Evolutionary conservation across 2,329 filamentous ascomycete species (phyloP).

Genomic region (Claviceps arundinis): DNA sequence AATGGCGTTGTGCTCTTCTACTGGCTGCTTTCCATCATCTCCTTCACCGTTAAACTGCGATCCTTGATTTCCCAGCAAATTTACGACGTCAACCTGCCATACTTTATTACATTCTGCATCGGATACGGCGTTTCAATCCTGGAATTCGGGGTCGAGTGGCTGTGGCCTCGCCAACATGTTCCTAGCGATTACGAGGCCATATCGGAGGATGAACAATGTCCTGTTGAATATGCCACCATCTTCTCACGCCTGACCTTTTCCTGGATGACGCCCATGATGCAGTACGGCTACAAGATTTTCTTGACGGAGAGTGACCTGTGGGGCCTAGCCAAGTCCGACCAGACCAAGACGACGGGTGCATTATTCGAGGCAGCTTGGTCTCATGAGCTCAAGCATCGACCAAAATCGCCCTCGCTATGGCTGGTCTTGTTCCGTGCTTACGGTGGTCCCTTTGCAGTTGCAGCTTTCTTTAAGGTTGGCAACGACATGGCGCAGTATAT

Average conservation of each 20-base stretch:
- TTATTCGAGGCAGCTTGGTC: constrained; percentile 66
- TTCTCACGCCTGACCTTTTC: constrained; percentile 91
- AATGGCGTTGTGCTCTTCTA: constrained; percentile 85
- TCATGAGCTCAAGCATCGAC: constrained; percentile 54
- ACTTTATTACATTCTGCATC: constrained; percentile 64
- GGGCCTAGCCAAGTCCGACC: constrained; percentile 72
- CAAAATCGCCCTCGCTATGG: constrained; percentile 59
- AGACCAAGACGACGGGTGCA: constrained; percentile 58
- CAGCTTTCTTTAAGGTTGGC: constrained; percentile 73
- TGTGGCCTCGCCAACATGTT: constrained; percentile 61
- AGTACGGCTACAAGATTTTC: constrained; percentile 78
- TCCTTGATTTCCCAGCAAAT: constrained; percentile 70
- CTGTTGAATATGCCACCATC: constrained; percentile 80
- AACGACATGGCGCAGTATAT: constrained; percentile 79
- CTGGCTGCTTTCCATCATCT: constrained; percentile 77
- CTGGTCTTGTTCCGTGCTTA: constrained; percentile 72
- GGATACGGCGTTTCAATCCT: constrained; percentile 55
- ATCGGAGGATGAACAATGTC: constrained; percentile 49
- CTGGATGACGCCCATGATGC: constrained; percentile 99
- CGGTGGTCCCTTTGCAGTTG: constrained; percentile 69
- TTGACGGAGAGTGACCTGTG: constrained; percentile 92
- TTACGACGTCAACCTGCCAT: constrained; percentile 51
- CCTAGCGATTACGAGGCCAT: constrained; percentile 43
- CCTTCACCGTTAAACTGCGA: constrained; percentile 68
- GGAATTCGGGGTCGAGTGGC: constrained; percentile 72